Percentiles rank a stretch among this genome's conserved stretches.
Conservation (phyloP, 768 basidiomycete species). For the Hebeloma cylindrosporum region DNA sequence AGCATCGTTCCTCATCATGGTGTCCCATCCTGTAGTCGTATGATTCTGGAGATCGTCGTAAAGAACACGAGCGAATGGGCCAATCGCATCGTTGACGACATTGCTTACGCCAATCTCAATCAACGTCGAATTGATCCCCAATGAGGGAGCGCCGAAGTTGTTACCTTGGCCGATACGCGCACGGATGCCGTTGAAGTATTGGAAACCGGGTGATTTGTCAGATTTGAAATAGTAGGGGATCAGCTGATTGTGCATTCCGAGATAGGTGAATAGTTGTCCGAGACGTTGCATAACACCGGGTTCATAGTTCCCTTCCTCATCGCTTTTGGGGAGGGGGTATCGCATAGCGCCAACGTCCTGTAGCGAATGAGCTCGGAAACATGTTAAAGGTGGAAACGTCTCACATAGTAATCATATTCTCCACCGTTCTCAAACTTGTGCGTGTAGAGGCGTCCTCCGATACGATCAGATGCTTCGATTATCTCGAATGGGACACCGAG, state of each 20-base stretch:
- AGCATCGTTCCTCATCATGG: constrained; percentile 26
- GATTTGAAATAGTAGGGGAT: constrained; percentile 19
- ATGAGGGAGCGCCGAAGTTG: constrained; percentile 7
- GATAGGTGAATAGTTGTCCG: constrained; percentile 6
- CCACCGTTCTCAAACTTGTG: constrained; percentile 34
- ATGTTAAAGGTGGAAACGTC: constrained; percentile 6
- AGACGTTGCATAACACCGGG: constrained; percentile 7
- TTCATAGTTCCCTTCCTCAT: constrained; percentile 9
- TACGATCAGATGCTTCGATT: constrained; percentile 40
- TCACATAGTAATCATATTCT: constrained; percentile 38
- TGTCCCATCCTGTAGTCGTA: constrained; percentile 22
- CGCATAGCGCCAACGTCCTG: constrained; percentile 45
- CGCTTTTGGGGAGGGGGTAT: constrained; percentile 23
- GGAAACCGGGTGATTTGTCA: constrained; percentile 1
- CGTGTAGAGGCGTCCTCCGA: constrained; percentile 47
- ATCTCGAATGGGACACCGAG: constrained; percentile 44
- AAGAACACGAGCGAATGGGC: constrained; percentile 23
- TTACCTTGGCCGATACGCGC: constrained; percentile 2
- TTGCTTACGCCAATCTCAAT: constrained; percentile 12
- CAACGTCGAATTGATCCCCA: constrained; percentile 14
- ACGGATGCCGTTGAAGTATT: constrained; percentile 14
- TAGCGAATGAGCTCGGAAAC: neutral
- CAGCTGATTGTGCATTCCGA: constrained; percentile 12
- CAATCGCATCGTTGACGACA: constrained; percentile 18
- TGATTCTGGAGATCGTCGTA: constrained; percentile 22